Evolutionary conservation across 164 flowering plant species (phyloP).

Genomic region (Litsea cubeba): DNA sequence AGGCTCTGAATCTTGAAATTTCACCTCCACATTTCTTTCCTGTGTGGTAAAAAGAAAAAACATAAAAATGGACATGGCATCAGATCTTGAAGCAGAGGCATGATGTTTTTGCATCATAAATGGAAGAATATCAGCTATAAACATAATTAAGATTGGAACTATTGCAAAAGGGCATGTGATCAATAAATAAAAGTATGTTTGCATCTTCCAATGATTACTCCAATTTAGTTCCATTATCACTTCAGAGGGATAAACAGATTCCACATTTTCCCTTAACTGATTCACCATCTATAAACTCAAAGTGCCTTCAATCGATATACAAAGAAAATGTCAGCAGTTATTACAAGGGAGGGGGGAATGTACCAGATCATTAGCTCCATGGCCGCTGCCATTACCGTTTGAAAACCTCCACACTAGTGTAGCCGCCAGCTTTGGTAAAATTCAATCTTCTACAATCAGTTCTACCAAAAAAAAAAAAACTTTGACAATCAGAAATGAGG

Average conservation of each 20-base stretch:
- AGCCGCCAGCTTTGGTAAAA: constrained; percentile 58
- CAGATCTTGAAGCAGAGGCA: neutral
- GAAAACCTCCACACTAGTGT: constrained; percentile 60
- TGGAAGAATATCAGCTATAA: neutral
- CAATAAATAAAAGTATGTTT: neutral
- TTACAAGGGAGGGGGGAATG: neutral
- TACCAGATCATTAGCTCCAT: constrained; percentile 60
- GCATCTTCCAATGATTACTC: neutral
- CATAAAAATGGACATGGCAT: neutral
- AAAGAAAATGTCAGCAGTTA: neutral
- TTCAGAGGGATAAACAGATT: neutral
- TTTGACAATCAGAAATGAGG: constrained; percentile 19
- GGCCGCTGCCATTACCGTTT: constrained; percentile 59
- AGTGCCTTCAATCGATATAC: neutral
- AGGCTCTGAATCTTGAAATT: constrained; percentile 65
- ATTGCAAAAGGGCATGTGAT: neutral
- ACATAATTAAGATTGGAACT: neutral
- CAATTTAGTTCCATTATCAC: neutral
- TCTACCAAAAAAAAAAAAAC: neutral
- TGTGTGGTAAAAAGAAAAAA: constrained; percentile 23
- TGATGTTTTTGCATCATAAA: neutral
- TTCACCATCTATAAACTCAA: neutral
- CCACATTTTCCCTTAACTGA: neutral
- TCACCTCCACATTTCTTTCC: constrained; percentile 75
- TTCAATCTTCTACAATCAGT: neutral